phyloP scores from a whole-genome alignment of 2,329 filamentous ascomycete genomes.

The Curvularia sp. region DNA sequence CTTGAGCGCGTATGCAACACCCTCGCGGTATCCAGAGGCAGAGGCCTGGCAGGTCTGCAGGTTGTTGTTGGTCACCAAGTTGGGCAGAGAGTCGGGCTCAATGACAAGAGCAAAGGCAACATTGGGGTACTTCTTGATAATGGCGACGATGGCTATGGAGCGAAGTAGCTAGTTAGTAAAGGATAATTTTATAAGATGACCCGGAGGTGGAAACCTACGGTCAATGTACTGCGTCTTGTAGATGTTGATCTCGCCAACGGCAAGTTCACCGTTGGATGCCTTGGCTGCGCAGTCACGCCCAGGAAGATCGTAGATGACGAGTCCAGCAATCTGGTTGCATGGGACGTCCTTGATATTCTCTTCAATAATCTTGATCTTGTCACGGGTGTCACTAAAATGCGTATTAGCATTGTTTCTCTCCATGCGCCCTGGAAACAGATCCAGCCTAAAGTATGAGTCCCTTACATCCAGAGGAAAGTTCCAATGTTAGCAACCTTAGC shows the following conservation, averaged over 20 bases:
- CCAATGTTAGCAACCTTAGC: conserved; percentile 58
- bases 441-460: conserved; percentile 4
- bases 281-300: conserved; percentile 70
- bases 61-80: conserved; percentile 67
- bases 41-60: conserved; percentile 64
- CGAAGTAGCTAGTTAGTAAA: conserved; percentile 4
- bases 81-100: conserved; percentile 69
- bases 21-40: conserved; percentile 63
- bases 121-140: conserved; percentile 63
- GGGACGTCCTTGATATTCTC: conserved; percentile 59
- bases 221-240: conserved; percentile 64
- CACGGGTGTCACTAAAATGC: conserved; percentile 57
- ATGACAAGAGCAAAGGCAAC: conserved; percentile 52
- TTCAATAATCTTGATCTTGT: conserved; percentile 57
- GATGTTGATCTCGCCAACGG: conserved; percentile 58
- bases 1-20: conserved; percentile 65
- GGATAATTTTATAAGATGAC: neutral
- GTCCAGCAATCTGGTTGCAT: conserved; percentile 58
- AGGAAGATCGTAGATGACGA: conserved; percentile 70
- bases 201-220: conserved; percentile 38
- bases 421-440: neutral
- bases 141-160: conserved; percentile 56
- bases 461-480: conserved; percentile 63
- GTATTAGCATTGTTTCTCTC: neutral
- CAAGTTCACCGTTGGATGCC: conserved; percentile 70